Evolutionary conservation across 1,139 yeast genomes (phyloP), one percentile per base, ranked within the genome.

Genomic region (Saccharomyces hybrid): DNA sequence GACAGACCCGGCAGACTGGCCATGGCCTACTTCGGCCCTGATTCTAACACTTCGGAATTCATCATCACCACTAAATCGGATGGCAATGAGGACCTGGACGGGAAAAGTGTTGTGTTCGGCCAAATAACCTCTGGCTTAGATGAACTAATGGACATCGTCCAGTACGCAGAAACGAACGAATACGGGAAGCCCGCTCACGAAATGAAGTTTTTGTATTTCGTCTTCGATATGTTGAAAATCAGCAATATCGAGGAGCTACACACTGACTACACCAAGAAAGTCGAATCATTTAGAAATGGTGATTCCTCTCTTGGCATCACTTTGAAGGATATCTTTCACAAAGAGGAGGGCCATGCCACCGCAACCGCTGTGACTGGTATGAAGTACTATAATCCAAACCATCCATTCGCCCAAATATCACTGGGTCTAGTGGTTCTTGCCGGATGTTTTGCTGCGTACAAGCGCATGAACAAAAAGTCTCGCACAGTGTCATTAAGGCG

Each of bases 1-100:
- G 82, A 78, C 70, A 80, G 76, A 70, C 78, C 82, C 49, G 91
- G 91, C 58, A 79, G 88, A 71, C 71, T 86, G 60, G 79, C 87
- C 53, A 85, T 86, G 88, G 86, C 86, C 66, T 78, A 84, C 52
- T 90, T 89, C 56, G 90, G 90, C 57, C 83, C 83, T 61, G 80
- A 84, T 74, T 80, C 88, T 66, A 85, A 84, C 66, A 88, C 88
- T 34, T 82, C 88, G 27, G 90, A 86, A 71, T 86, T 86, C 70
- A 82, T 82, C 73, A 79, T 83, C 66, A 81, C 85, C 57, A 81
- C 87, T 9, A 79, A 75, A 7, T 69, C 76, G 23, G 80, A 86
- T 19, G 68, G 73, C 27, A 78, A 81, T 79, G 76, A 85, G 52
- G 86, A 95, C 89, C 76, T 84, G 62, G 80, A 84, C 69, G 82